A percentile compares a stretch with the other conserved stretches of the same genome.
phyloP scores from a whole-genome alignment of 2,329 filamentous ascomycete species.

The Xylaria sp. region DNA sequence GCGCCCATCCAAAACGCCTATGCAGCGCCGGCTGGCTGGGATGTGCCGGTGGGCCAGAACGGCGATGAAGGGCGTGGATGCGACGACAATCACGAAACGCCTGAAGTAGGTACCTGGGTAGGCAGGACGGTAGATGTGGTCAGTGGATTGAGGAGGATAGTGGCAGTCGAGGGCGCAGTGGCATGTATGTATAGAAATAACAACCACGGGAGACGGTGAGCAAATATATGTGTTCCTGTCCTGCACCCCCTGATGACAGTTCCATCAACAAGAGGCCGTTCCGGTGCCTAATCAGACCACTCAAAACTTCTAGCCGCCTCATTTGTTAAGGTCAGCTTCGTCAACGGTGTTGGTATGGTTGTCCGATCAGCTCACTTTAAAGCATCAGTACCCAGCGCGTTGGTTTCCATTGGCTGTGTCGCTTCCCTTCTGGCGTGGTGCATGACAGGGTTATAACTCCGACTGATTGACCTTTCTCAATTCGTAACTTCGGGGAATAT shows the following conservation, averaged over 20 bases:
- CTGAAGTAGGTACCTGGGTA: neutral
- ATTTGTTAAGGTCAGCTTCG: slow-evolving; percentile 24
- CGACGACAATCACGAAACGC: neutral
- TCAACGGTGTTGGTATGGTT: slow-evolving; percentile 14
- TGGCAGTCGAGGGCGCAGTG: slow-evolving; percentile 11
- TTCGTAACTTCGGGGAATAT: slow-evolving; percentile 22
- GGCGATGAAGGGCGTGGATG: neutral
- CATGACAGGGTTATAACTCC: slow-evolving; percentile 27
- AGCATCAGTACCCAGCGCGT: slow-evolving; percentile 27
- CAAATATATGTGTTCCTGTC: slow-evolving; percentile 25
- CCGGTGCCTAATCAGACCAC: slow-evolving; percentile 25
- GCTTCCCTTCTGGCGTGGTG: slow-evolving; percentile 21
- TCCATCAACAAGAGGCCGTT: slow-evolving; percentile 25
- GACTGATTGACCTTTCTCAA: slow-evolving; percentile 23
- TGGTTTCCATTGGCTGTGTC: slow-evolving; percentile 28
- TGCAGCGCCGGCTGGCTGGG: slow-evolving; percentile 13
- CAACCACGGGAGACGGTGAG: slow-evolving; percentile 17
- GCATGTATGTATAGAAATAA: slow-evolving; percentile 4
- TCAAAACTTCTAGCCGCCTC: slow-evolving; percentile 19
- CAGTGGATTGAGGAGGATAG: slow-evolving; percentile 3
- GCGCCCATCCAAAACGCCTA: slow-evolving; percentile 5
- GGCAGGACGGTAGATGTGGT: slow-evolving; percentile 1
- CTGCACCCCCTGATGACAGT: slow-evolving; percentile 22
- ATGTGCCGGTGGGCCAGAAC: slow-evolving; percentile 2
- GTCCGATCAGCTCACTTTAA: slow-evolving; percentile 27